Evolutionary conservation across 2,329 filamentous ascomycete genomes (phyloP), one percentile per base, ranked within the genome.

Genomic region (Ophiocordyceps unilateralis): DNA sequence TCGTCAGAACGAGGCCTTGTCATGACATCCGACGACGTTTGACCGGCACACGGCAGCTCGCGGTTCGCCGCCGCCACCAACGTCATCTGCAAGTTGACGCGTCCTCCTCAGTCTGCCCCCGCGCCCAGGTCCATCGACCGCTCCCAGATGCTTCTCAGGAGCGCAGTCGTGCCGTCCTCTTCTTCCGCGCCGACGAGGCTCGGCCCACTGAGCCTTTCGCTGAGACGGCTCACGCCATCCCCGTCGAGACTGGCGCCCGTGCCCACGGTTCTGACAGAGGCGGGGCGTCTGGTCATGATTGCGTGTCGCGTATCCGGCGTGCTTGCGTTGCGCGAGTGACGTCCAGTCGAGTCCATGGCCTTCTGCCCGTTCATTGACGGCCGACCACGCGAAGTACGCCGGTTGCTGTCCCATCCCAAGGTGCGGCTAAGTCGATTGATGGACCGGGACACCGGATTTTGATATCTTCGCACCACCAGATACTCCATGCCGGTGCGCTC

Each of bases 401-500:
- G 62, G 26, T 61, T 65, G 53, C 67, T 72, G 42, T 74, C 65
- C 24, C 63, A 56, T 8, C 69, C 70, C 0, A 74, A 69, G 1
- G 76, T 65, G 24, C 67, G 54, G 28, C 53, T 53, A 6, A 67
- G 53, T 4, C 64, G 60, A 36, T 59, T 59, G 17, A 85, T 60
- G 1, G 78, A 79, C 39, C 79, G 70, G 5, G 72, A 74, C 17
- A 85, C 68, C 0, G 81, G 79, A 50, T 83, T 82, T 52, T 83
- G 78, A 54, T 81, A 81, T 39, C 81, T 68, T 43, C 80, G 71
- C 28, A 86, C 78, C 9, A 83, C 80, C n/a, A 78, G 68, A 55
- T 84, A 85, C 54, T 85, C 81, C 59, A 81, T 73, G 15, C 76
- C 77, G 1, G 80, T 81, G 40, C 77, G 70, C 55, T 84, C 80